Conservation (phyloP, 306 rosid genomes). For the Vigna unguiculata region DNA sequence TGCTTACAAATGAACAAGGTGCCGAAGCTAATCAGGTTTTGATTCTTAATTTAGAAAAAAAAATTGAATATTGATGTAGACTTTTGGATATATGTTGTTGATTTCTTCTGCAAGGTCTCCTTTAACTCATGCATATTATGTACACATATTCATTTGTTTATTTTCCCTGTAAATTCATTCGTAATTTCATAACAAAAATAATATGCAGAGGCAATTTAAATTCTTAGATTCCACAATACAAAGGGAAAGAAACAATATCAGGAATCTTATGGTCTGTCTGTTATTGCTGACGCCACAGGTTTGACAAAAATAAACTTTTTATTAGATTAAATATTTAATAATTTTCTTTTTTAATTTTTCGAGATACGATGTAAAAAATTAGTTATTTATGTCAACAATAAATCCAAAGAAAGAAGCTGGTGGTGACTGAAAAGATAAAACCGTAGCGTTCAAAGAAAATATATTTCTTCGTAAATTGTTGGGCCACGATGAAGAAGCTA, state of each 20-base stretch:
- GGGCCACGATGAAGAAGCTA: not conserved
- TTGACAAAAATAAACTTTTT: too few relatives aligned
- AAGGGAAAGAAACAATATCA: not conserved
- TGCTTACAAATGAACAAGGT: not conserved
- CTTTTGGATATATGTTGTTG: slow-evolving; percentile 12
- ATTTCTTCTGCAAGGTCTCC: not conserved
- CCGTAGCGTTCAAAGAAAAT: too few relatives aligned
- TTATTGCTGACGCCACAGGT: not conserved
- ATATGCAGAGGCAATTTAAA: not conserved
- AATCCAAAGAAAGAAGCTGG: too few relatives aligned
- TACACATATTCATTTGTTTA: not conserved
- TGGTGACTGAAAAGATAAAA: too few relatives aligned
- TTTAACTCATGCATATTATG: not conserved
- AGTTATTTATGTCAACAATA: too few relatives aligned
- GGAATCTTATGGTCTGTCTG: not conserved
- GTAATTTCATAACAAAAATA: not conserved
- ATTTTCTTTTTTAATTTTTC: too few relatives aligned
- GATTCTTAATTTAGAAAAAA: not conserved
- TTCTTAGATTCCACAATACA: not conserved
- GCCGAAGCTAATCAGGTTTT: not conserved
- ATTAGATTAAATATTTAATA: too few relatives aligned
- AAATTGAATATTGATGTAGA: not conserved
- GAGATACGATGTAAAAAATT: too few relatives aligned
- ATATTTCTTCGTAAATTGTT: not conserved
- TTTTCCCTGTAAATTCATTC: not conserved